Conservation (phyloP, 225 moss, liverwort and hornwort species). For the Bryum argenteum region DNA sequence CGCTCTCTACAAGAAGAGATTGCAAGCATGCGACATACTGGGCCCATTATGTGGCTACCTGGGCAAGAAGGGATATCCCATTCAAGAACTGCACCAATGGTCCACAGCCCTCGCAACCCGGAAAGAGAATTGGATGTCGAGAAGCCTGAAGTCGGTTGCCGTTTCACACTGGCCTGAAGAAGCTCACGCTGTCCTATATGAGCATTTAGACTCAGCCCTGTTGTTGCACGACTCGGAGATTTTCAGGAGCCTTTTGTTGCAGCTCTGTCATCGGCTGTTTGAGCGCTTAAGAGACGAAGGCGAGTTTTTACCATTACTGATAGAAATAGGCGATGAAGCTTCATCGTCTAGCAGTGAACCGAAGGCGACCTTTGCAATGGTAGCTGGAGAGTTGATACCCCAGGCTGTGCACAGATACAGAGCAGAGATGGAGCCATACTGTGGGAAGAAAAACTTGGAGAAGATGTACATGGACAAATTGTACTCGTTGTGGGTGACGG, state of each 20-base stretch:
- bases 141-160: conserved; percentile 26
- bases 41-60: conserved; percentile 37
- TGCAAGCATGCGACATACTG: conserved; percentile 49
- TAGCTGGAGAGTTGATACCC: conserved; percentile 44
- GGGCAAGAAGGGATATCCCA: conserved; percentile 35
- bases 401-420: conserved; percentile 36
- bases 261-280: conserved; percentile 32
- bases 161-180: conserved; percentile 50
- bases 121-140: conserved; percentile 45
- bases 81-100: conserved; percentile 43
- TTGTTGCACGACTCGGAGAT: conserved; percentile 51
- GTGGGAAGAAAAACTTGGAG: conserved; percentile 42
- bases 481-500: conserved; percentile 46
- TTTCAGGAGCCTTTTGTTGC: conserved; percentile 39
- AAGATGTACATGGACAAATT: conserved; percentile 53
- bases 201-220: conserved; percentile 43
- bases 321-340: conserved; percentile 31
- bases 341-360: conserved; percentile 23
- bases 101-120: conserved; percentile 28
- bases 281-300: conserved; percentile 29
- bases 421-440: conserved; percentile 54
- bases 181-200: conserved; percentile 33
- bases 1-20: conserved; percentile 45
- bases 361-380: conserved; percentile 38
- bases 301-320: conserved; percentile 22